phyloP scores from a whole-genome alignment of 2,329 filamentous ascomycete genomes.

The Penicillium sp. region DNA sequence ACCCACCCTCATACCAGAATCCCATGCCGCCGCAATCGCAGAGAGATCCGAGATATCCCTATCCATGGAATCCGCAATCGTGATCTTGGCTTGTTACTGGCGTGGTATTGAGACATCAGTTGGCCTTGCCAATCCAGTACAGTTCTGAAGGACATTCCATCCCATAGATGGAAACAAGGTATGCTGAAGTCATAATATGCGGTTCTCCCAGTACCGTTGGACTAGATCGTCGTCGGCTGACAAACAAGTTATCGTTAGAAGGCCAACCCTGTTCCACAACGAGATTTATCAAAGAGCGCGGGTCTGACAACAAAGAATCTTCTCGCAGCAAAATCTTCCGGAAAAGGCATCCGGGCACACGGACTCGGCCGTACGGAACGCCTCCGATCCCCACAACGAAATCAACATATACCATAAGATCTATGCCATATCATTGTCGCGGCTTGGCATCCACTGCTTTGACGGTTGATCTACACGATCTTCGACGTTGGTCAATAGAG shows the following conservation, averaged over 20 bases:
- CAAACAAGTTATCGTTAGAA: background rate
- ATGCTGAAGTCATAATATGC: background rate
- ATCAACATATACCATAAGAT: background rate
- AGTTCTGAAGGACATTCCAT: background rate
- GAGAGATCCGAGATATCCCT: conserved; percentile 13
- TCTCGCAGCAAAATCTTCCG: background rate
- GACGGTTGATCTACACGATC: background rate
- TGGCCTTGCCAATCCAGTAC: background rate
- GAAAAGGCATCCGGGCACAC: conserved; percentile 1
- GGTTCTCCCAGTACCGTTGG: background rate
- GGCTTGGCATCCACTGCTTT: background rate
- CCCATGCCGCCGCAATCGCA: conserved; percentile 6
- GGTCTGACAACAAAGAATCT: background rate
- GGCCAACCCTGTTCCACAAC: background rate
- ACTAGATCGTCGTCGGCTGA: background rate
- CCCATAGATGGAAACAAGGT: background rate
- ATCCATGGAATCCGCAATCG: conserved; percentile 14
- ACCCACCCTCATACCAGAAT: conserved; percentile 13
- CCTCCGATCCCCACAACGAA: background rate
- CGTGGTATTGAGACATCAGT: background rate
- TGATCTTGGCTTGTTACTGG: conserved; percentile 1
- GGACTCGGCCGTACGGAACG: background rate
- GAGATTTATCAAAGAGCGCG: background rate
- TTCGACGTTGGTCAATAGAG: background rate
- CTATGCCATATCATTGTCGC: background rate